Percentiles rank a stretch among this genome's conserved stretches.
phyloP scores from a whole-genome alignment of 441 rosid genomes.

The Gossypium gossypioides region DNA sequence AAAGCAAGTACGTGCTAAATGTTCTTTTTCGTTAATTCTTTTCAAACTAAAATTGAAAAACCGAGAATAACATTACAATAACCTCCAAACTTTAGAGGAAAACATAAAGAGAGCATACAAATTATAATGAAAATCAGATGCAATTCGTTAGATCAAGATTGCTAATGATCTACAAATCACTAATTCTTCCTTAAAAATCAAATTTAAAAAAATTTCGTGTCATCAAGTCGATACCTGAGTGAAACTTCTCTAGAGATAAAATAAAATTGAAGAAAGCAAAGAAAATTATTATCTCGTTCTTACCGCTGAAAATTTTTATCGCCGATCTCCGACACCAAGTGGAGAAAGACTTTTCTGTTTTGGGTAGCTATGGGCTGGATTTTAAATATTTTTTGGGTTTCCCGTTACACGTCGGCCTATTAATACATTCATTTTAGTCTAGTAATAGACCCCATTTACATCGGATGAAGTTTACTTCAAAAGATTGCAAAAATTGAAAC shows the following conservation, averaged over 20 bases:
- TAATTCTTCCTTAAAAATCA: neutral
- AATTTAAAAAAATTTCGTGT: neutral
- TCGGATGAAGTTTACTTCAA: neutral
- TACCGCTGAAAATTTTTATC: neutral
- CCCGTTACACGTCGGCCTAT: neutral
- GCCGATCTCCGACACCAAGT: neutral
- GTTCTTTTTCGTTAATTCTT: neutral
- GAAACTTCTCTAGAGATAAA: neutral
- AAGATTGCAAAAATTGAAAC: neutral
- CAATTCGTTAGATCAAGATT: slow-evolving; percentile 9
- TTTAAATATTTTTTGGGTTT: neutral
- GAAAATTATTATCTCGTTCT: neutral
- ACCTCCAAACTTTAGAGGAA: neutral
- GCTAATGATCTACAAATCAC: neutral
- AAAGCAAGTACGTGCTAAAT: neutral
- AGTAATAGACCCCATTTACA: neutral
- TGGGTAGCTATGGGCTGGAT: neutral
- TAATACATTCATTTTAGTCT: neutral
- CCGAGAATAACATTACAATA: neutral
- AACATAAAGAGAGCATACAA: neutral
- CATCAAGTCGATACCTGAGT: neutral
- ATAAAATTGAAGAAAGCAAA: neutral
- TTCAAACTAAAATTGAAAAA: neutral
- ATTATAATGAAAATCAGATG: slow-evolving; percentile 3
- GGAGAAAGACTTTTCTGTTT: neutral